These are phyloP conservation scores for Candolleomyces efflorescens DNA, from an alignment of 768 basidiomycete species.

Conservation along the genomic window DNA sequence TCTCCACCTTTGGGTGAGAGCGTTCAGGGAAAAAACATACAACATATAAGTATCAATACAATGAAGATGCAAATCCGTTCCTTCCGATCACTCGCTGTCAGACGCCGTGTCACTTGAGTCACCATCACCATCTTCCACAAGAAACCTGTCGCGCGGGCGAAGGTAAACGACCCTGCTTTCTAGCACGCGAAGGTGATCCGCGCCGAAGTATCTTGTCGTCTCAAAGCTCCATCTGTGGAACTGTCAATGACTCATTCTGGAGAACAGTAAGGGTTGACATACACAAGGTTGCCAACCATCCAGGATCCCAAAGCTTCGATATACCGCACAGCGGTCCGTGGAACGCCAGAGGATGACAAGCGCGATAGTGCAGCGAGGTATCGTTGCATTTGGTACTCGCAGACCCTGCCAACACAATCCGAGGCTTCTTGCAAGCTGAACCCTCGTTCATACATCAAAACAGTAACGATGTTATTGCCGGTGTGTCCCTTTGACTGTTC, in stretches of 20 bases:
- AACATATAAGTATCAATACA: slow-evolving; percentile 6
- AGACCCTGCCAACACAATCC: slow-evolving; percentile 52
- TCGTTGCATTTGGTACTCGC: slow-evolving; percentile 42
- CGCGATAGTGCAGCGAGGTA: slow-evolving; percentile 42
- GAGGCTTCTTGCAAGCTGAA: slow-evolving; percentile 55
- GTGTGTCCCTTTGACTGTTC: slow-evolving; percentile 62
- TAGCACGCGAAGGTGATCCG: slow-evolving; percentile 47
- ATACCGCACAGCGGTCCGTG: slow-evolving; percentile 42
- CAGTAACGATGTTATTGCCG: slow-evolving; percentile 67
- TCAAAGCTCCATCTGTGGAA: slow-evolving; percentile 60
- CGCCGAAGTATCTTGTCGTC: slow-evolving; percentile 64
- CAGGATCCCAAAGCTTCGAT: slow-evolving; percentile 55
- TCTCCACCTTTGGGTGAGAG: no score
- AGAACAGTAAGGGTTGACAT: slow-evolving; percentile 14
- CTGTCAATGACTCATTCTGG: background rate
- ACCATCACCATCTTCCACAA: slow-evolving; percentile 9
- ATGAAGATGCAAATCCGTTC: background rate
- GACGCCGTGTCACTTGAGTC: slow-evolving; percentile 24
- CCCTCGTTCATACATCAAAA: slow-evolving; percentile 54
- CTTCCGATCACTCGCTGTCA: slow-evolving; percentile 30
- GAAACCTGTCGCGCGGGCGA: slow-evolving; percentile 30
- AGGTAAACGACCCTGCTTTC: slow-evolving; percentile 42
- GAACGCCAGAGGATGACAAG: slow-evolving; percentile 46
- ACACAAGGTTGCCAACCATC: slow-evolving; percentile 60
- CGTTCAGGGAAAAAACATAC: background rate